These are phyloP conservation scores for Trichoderma harzianum DNA, from an alignment of 2,329 filamentous ascomycete genomes.

Conservation along the genomic window DNA sequence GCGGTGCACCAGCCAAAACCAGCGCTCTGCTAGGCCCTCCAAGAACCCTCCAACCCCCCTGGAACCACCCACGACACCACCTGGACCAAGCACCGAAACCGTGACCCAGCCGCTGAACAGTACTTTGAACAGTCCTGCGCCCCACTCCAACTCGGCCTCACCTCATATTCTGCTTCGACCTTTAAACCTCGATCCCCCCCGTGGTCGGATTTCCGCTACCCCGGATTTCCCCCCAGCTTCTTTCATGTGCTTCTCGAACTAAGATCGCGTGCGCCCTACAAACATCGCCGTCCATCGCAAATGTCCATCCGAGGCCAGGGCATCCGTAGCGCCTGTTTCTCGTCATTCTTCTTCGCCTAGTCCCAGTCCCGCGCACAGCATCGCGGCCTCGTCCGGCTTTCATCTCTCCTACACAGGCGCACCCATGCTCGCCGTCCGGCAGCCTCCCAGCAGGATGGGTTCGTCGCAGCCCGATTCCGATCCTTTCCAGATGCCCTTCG, in stretches of 20 bases:
- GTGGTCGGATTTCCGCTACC: conserved; percentile 21
- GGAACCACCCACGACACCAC: not conserved
- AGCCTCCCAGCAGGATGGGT: conserved; percentile 55
- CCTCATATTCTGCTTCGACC: conserved; percentile 4
- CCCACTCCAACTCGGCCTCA: conserved; percentile 19
- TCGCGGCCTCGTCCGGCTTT: not conserved
- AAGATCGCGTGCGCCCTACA: conserved; percentile 15
- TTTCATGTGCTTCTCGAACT: conserved; percentile 18
- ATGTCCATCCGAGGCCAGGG: conserved; percentile 5
- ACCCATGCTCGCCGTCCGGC: conserved; percentile 56
- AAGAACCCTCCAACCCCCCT: not conserved
- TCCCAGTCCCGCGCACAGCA: conserved; percentile 1
- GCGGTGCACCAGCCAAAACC: not conserved
- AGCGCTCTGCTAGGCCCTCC: not conserved
- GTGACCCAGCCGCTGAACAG: conserved; percentile 13
- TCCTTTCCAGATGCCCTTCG: conserved; percentile 56
- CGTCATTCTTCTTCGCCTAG: not conserved
- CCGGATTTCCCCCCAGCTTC: conserved; percentile 24
- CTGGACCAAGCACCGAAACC: not conserved
- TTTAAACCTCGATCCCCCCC: conserved; percentile 16
- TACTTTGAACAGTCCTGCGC: not conserved
- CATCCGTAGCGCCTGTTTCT: conserved; percentile 3
- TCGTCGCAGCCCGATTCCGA: conserved; percentile 53
- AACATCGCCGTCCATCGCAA: not conserved
- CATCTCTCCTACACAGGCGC: conserved; percentile 31